Evolutionary conservation across 345 rosid species (phyloP), one percentile per base, ranked within the genome.

Genomic region (Ceriops decandra): DNA sequence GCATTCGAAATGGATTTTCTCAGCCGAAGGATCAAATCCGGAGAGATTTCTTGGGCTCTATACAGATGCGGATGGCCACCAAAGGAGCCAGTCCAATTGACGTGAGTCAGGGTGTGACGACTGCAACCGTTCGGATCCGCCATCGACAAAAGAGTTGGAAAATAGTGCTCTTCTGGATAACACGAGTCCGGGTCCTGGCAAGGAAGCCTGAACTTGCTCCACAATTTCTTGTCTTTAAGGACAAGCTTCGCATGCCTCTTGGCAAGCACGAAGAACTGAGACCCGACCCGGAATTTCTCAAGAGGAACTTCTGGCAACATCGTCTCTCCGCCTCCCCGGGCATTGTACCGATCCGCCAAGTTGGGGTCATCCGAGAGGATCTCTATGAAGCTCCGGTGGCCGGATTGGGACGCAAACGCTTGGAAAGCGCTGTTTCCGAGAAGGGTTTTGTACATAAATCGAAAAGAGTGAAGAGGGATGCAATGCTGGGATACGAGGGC

Each of bases 101-200:
- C 98, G 46, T 87, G 81, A 2, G 97, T 93, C 38, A 93, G 83
- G 0, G 97, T 85, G 70, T 81, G 86, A 15, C 72, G 76, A 60
- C 76, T 85, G 81, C 96, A 86, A 1, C 96, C 93, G 26, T 72
- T 32, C 1, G 92, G 88, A 79, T 93, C 97, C 67, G 64, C 53
- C 77, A 88, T 85, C 5, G 93, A 86, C 36, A 93, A 52, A n/a
- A 90, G 69, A 0, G 98, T 93, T 1, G 96, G 96, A 27, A 93
- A 90, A 68, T 93, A 93, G 76, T 93, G 97, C 67, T 90, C 97
- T 64, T 93, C 98, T 0, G 96, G 97, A 72, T 93, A 93, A 36
- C 97, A 90, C 0, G 88, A 81, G 0, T 83, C 80, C 0, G 47
- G 2, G n/a, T 87, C 76, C 54, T 81, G 33, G 47, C 98, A 93